Percentiles rank a stretch among this genome's conserved stretches.
phyloP scores from a whole-genome alignment of 768 basidiomycete species.

The Phaeotremella skinneri region DNA sequence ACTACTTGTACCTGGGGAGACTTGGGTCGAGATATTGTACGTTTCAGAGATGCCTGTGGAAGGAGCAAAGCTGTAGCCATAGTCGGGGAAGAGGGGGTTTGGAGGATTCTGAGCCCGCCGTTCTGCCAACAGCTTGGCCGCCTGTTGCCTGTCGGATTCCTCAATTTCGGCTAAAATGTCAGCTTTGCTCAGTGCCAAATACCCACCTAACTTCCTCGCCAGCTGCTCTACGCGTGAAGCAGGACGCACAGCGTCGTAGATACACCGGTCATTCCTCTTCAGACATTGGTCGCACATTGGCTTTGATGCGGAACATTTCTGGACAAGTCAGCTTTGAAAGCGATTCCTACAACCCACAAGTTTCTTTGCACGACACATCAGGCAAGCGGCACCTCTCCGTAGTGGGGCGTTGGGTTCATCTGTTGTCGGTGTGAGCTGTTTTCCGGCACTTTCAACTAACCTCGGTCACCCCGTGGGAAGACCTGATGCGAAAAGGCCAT shows the following conservation, averaged over 20 bases:
- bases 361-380: constrained; percentile 44
- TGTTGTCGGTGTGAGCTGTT: too few species aligned
- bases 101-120: constrained; percentile 3
- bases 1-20: neutral
- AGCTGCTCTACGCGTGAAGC: constrained; percentile 40
- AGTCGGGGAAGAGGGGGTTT: neutral
- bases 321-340: neutral
- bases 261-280: constrained; percentile 39
- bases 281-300: constrained; percentile 38
- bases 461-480: too few species aligned
- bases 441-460: too few species aligned
- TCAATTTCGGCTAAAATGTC: constrained; percentile 34
- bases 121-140: constrained; percentile 6
- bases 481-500: too few species aligned
- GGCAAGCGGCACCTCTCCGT: constrained; percentile 36
- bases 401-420: constrained; percentile 14
- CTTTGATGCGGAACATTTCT: constrained; percentile 41
- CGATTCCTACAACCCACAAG: constrained; percentile 17
- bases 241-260: constrained; percentile 38
- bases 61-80: neutral
- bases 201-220: constrained; percentile 31
- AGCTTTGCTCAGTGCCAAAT: neutral
- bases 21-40: neutral
- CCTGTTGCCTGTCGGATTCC: constrained; percentile 21
- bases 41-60: neutral